Evolutionary conservation across 352 stramenopile genomes (phyloP), one percentile per base, ranked within the genome.

Genomic region (Thalassiosira livingstoniorum): DNA sequence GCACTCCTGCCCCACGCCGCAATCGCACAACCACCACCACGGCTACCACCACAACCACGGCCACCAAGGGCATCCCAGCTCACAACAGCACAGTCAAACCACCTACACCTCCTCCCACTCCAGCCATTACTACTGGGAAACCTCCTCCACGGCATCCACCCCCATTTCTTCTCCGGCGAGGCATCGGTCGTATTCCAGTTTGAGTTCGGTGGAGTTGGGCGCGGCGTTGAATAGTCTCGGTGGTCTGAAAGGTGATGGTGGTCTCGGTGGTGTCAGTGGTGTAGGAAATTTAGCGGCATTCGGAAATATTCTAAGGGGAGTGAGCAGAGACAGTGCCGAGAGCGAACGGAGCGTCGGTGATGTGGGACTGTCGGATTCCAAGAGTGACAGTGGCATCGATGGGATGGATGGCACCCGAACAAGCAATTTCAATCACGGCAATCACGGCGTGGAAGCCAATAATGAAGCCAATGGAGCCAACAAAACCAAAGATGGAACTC

Each of bases 71-170:
- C n/a, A n/a, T n/a, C n/a, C n/a, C n/a, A n/a, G n/a, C n/a, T n/a
- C n/a, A n/a, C n/a, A n/a, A n/a, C n/a, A n/a, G n/a, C n/a, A n/a
- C n/a, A n/a, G n/a, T n/a, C n/a, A n/a, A n/a, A n/a, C n/a, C n/a
- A n/a, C 42, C 42, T 18, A 51, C 42, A 51, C 10, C 42, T 51
- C 42, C 42, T 51, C 42, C 21, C 47, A 58, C 11, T 58, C 21
- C 21, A 7, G 27, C 27, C 21, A 25, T n/a, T 29, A 58, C n/a
- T 58, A 58, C 27, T 58, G 47, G 47, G 47, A 58, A 5, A 58
- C 47, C n/a, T 10, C 21, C 21, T 58, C 47, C 47, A 58, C 47
- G 47, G 47, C 47, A 7, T 58, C 47, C 47, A 58, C 47, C 27
- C 47, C 47, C 21, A 58, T 29, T 29, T 29, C 47, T 25, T 58